phyloP scores from a whole-genome alignment of 805 yeast species.

The Tetrapisispora iriomotensis region DNA sequence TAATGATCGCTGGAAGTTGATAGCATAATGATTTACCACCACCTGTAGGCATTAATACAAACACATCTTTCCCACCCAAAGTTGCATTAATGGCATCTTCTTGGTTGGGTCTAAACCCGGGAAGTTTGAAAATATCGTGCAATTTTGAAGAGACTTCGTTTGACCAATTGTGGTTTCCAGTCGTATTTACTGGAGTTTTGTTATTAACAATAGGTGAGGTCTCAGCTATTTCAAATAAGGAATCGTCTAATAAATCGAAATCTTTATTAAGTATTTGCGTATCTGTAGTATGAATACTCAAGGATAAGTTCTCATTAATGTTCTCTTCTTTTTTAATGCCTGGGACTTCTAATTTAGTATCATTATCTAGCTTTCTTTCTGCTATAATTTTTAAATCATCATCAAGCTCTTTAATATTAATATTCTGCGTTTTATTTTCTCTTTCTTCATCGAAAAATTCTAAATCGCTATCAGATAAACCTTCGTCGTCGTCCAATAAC shows the following conservation, averaged over 20 bases:
- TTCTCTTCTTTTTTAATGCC: slow-evolving; percentile 9
- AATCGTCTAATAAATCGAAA: slow-evolving; percentile 20
- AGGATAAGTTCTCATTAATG: neutral
- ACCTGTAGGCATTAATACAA: slow-evolving; percentile 97
- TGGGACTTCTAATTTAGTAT: slow-evolving; percentile 5
- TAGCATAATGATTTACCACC: slow-evolving; percentile 96
- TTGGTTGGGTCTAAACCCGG: slow-evolving; percentile 71
- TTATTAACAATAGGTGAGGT: slow-evolving; percentile 6
- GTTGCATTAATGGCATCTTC: slow-evolving; percentile 77
- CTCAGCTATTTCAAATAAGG: slow-evolving; percentile 14
- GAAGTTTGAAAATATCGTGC: slow-evolving; percentile 49
- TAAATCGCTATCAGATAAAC: slow-evolving; percentile 28
- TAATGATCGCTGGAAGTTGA: slow-evolving; percentile 84
- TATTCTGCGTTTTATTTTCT: slow-evolving; percentile 20
- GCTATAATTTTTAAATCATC: slow-evolving; percentile 27
- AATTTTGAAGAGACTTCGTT: slow-evolving; percentile 54
- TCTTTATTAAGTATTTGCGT: neutral
- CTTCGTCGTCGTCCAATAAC: slow-evolving; percentile 16
- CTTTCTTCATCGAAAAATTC: slow-evolving; percentile 30
- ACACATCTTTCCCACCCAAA: slow-evolving; percentile 69
- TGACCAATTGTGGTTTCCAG: slow-evolving; percentile 42
- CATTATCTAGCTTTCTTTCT: slow-evolving; percentile 22
- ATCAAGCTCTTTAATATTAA: slow-evolving; percentile 23
- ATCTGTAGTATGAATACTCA: neutral
- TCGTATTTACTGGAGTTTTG: neutral